Percentiles rank a stretch among this genome's conserved stretches.
These are phyloP conservation scores for Auriscalpium orientale DNA, from an alignment of 768 basidiomycete species.

Conservation along the genomic window DNA sequence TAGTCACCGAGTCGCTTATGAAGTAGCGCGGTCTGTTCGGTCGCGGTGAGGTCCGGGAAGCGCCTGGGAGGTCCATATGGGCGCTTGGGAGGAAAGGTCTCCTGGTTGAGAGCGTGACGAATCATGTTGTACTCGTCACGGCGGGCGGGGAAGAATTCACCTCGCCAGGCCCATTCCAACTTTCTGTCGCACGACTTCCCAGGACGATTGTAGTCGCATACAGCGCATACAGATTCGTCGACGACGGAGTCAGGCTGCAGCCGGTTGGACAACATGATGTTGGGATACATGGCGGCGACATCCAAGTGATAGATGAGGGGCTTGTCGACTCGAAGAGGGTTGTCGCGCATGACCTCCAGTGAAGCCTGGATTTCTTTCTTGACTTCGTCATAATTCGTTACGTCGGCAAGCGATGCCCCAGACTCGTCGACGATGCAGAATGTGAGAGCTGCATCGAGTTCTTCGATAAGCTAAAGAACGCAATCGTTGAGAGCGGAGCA, in stretches of 20 bases:
- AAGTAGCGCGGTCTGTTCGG: slow-evolving; percentile 86
- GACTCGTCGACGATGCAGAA: slow-evolving; percentile 89
- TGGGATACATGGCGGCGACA: slow-evolving; percentile 99
- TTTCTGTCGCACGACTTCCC: slow-evolving; percentile 92
- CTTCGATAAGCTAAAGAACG: slow-evolving; percentile 69
- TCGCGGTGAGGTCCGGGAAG: slow-evolving; percentile 73
- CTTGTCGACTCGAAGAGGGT: slow-evolving; percentile 80
- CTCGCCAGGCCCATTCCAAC: slow-evolving; percentile 97
- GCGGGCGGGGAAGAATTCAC: slow-evolving; percentile 96
- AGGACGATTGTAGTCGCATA: slow-evolving; percentile 96
- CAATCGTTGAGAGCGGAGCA: not conserved
- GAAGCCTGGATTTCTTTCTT: slow-evolving; percentile 68
- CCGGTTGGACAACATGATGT: slow-evolving; percentile 99
- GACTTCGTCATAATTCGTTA: slow-evolving; percentile 95
- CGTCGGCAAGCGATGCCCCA: slow-evolving; percentile 65
- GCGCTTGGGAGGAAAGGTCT: slow-evolving; percentile 77
- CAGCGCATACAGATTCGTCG: slow-evolving; percentile 92
- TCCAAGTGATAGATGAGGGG: slow-evolving; percentile 98
- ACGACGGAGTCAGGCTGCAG: slow-evolving; percentile 97
- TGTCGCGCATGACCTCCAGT: slow-evolving; percentile 86
- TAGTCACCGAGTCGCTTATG: slow-evolving; percentile 98
- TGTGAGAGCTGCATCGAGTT: slow-evolving; percentile 84
- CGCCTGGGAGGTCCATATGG: slow-evolving; percentile 67
- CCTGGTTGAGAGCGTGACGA: slow-evolving; percentile 91
- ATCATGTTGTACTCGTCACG: slow-evolving; percentile 99